Evolutionary conservation across 1,284 basidiomycete species (phyloP).

Genomic region (Ustilago tritici): DNA sequence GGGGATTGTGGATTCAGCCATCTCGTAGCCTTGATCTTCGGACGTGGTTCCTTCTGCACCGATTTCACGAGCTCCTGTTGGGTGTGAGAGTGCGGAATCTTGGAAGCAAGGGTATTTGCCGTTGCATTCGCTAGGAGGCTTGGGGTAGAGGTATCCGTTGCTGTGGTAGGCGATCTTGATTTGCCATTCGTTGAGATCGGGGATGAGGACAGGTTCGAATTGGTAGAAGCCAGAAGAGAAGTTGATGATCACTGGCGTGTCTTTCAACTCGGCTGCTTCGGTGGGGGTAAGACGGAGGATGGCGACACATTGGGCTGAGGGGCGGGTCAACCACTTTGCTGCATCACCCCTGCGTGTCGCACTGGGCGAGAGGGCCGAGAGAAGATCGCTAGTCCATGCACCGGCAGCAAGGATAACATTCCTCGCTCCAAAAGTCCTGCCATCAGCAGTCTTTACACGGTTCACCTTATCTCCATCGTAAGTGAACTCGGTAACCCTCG

Average conservation of each 20-base stretch:
- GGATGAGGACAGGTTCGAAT: conserved; percentile 76
- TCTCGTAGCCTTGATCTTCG: conserved; percentile 12
- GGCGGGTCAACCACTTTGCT: conserved; percentile 27
- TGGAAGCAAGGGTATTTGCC: conserved; percentile 25
- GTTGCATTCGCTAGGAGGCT: conserved; percentile 46
- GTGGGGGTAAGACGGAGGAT: conserved; percentile 80
- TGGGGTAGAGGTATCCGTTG: conserved; percentile 75
- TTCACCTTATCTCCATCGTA: conserved; percentile 71
- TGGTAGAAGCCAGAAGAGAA: conserved; percentile 72
- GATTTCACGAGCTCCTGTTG: not conserved
- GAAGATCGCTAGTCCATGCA: conserved; percentile 84
- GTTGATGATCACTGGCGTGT: conserved; percentile 80
- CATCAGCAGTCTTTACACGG: conserved; percentile 78
- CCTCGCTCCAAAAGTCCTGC: conserved; percentile 74
- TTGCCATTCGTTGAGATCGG: conserved; percentile 7
- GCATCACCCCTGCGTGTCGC: conserved; percentile 26
- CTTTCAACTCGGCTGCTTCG: conserved; percentile 76
- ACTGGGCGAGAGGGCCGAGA: conserved; percentile 66
- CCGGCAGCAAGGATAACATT: conserved; percentile 79
- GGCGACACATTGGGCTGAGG: conserved; percentile 76
- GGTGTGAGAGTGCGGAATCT: not conserved
- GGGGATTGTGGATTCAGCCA: conserved; percentile 73
- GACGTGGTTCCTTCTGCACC: conserved; percentile 25
- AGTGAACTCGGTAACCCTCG: conserved; percentile 72
- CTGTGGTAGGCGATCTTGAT: conserved; percentile 81